Base-by-base conservation (phyloP, 805 yeast genomes). In the Yarrowia divulgata region DNA sequence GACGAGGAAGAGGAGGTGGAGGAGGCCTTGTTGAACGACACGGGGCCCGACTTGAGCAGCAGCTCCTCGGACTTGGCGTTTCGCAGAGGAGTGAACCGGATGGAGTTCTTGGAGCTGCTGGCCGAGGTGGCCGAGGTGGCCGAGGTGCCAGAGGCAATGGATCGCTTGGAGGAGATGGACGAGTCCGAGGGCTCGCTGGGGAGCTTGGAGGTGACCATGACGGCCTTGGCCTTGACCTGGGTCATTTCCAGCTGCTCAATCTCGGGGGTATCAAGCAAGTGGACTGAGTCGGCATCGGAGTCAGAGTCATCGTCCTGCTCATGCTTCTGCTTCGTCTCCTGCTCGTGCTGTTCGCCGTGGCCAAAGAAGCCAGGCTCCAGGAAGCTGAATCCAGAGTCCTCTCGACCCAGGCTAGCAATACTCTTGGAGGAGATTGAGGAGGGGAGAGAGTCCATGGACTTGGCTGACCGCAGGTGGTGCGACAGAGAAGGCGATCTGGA, bases 241-340 rank as follows among this genome's bases (percentile, higher is more conserved):
- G 50, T 32, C 34, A 60, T 60, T 18, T 60, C 66, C 29, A 60
- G 66, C 66, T 60, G 66, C 66, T 60, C 66, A n/a, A 60, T 60
- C 14, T 60, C 66, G 14, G 66, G 66, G 1, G 66, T 60, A 13
- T 60, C 66, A 5, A 60, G 52, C 18, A 60, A 39, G 13, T 60
- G 52, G 12, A 60, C 66, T 1, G 50, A 42, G 8, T 60, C 66
- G n/a, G 39, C 49, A 29, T 57, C 64, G 3, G 64, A 57, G 32
- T 57, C 63, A 0, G 48, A 29, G 35, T 57, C 40, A 50, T 35
- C 19, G 10, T 19, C 42, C 19, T 57, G 37, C 13, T 23, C 46
- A 8, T 57, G 39, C 23, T 23, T 23, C 29, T 23, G 29, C 29
- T 23, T 23, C 29, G 29, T 2, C 29, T 23, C 29, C 29, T 23